Conservation (phyloP, 2,329 filamentous ascomycete species). For the Fusarium stilboides region DNA sequence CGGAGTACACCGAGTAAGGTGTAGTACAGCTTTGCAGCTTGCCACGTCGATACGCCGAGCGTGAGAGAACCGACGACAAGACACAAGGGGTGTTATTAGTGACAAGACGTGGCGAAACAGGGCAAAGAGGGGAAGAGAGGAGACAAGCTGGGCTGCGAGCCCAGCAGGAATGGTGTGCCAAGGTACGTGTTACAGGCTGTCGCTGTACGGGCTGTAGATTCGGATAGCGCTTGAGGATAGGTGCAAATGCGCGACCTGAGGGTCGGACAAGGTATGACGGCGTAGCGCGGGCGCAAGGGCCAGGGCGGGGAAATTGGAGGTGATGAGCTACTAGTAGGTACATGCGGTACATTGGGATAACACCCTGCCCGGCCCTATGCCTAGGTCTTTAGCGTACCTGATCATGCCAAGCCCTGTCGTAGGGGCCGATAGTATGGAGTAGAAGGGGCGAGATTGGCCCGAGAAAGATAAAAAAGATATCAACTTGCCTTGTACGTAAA, state of each 20-base stretch:
- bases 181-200: slow-evolving; percentile 20
- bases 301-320: slow-evolving; percentile 53
- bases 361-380: neutral
- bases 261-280: slow-evolving; percentile 39
- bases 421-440: slow-evolving; percentile 8
- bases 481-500: slow-evolving; percentile 25
- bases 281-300: slow-evolving; percentile 51
- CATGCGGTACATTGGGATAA: slow-evolving; percentile 7
- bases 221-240: slow-evolving; percentile 22
- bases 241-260: slow-evolving; percentile 20
- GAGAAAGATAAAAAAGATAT: slow-evolving; percentile 12
- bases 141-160: slow-evolving; percentile 19
- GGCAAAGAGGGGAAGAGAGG: slow-evolving; percentile 43
- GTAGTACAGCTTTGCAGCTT: slow-evolving; percentile 26
- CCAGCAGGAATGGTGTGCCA: slow-evolving; percentile 43
- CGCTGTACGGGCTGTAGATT: slow-evolving; percentile 8
- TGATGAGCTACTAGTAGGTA: slow-evolving; percentile 37
- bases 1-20: slow-evolving; percentile 26
- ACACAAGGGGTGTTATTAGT: slow-evolving; percentile 28
- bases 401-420: slow-evolving; percentile 13
- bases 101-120: slow-evolving; percentile 32
- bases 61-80: neutral
- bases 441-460: slow-evolving; percentile 9
- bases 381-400: slow-evolving; percentile 10
- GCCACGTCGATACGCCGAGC: slow-evolving; percentile 33